Evolutionary conservation across 768 basidiomycete species (phyloP), one percentile per base, ranked within the genome.

Genomic region (Mycena alexandri): DNA sequence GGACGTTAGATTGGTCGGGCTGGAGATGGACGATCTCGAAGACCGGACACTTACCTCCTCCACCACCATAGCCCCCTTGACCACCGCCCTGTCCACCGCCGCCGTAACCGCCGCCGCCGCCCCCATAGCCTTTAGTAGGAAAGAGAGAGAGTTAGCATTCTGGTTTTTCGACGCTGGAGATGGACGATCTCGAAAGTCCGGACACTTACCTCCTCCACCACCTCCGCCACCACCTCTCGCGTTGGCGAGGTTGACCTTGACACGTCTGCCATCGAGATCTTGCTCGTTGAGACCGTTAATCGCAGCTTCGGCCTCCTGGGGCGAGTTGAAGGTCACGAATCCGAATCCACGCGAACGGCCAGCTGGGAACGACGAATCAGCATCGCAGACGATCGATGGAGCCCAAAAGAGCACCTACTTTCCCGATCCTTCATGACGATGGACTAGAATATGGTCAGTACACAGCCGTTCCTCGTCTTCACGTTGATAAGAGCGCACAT

Each of bases 361-460:
- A 22, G 66, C 66, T 67, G 46, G 8, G 22, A 19, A 13, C 34
- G 22, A 36, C 8, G 24, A 33, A 25, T 47, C 5, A 44, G 43
- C n/a, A 19, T 36, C 22, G 19, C 44, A 50, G 12, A 41, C 43
- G 48, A 16, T 34, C 24, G 4, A 51, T 16, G 11, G 38, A 11
- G 10, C 38, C 34, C 3, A 55, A 21, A 4, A 25, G 9, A 19
- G 33, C 7, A 21, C 60, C 44, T 22, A 62, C 61, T 68, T 0
- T 68, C 66, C 0, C 66, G 47, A 29, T 68, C 66, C 47, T 33
- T 62, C 66, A 68, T 68, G 33, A 68, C 66, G 56, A 68, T 62
- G 43, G 54, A 56, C 58, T 66, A 25, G 17, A 24, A 25, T 36
- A 17, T 16, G 42, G 38, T 65, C 46, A 63, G 62, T 50, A 24